These are phyloP conservation scores for Exophiala alcalophila DNA, from an alignment of 2,329 filamentous ascomycete species.

Conservation along the genomic window DNA sequence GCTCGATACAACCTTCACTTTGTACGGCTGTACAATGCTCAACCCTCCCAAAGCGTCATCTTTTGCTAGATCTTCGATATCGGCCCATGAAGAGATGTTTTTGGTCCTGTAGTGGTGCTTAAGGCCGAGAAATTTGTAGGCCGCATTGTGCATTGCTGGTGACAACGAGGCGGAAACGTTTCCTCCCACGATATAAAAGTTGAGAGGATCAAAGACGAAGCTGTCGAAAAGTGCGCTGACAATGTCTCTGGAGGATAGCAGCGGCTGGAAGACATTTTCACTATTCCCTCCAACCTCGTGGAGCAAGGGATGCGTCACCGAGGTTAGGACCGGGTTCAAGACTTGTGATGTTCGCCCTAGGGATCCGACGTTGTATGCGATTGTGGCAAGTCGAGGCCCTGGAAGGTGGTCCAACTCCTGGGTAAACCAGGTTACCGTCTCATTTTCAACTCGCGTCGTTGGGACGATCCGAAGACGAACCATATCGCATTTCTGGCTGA, in stretches of 20 bases:
- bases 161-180: conserved; percentile 44
- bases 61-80: conserved; percentile 38
- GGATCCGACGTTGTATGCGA: conserved; percentile 42
- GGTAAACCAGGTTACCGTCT: conserved; percentile 37
- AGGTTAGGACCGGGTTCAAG: conserved; percentile 42
- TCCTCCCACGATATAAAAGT: conserved; percentile 44
- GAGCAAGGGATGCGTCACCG: conserved; percentile 42
- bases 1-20: conserved; percentile 40
- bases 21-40: conserved; percentile 45
- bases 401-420: conserved; percentile 37
- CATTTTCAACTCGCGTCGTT: conserved; percentile 39
- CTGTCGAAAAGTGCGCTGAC: conserved; percentile 41
- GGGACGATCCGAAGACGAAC: conserved; percentile 39
- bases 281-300: conserved; percentile 15
- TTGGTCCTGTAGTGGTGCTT: conserved; percentile 41
- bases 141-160: conserved; percentile 45
- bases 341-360: conserved; percentile 45
- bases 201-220: conserved; percentile 42
- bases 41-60: conserved; percentile 42
- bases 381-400: conserved; percentile 36
- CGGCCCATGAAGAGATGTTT: conserved; percentile 38
- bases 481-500: conserved; percentile 39
- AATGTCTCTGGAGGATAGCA: conserved; percentile 23
- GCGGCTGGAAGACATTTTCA: conserved; percentile 33
- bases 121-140: conserved; percentile 40